These are phyloP conservation scores for Orychophragmus violaceus DNA, from an alignment of 345 rosid species.

Conservation along the genomic window DNA sequence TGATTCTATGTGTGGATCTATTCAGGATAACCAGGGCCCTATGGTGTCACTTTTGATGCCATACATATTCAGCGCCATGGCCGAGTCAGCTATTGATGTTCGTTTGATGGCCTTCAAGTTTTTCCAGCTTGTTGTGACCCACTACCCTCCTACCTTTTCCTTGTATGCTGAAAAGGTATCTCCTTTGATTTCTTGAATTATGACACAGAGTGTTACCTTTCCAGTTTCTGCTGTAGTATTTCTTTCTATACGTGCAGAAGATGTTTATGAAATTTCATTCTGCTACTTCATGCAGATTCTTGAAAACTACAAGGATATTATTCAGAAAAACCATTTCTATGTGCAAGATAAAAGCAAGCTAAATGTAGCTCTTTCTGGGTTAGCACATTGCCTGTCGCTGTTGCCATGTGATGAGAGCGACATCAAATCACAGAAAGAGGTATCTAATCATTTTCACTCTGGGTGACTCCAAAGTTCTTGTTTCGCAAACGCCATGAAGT, in stretches of 20 bases:
- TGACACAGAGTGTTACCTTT: neutral
- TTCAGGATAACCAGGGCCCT: constrained; percentile 74
- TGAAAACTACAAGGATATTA: constrained; percentile 63
- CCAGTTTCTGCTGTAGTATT: neutral
- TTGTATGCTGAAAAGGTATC: constrained; percentile 71
- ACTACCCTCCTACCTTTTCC: constrained; percentile 58
- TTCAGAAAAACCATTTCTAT: constrained; percentile 56
- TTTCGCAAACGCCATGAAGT: neutral
- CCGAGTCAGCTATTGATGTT: constrained; percentile 62
- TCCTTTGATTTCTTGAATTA: neutral
- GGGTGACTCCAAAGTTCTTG: neutral
- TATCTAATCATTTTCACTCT: constrained; percentile 5
- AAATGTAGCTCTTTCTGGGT: constrained; percentile 61
- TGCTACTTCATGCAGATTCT: constrained; percentile 48
- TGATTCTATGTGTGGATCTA: constrained; percentile 19
- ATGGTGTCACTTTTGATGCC: constrained; percentile 65
- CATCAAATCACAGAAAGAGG: constrained; percentile 39
- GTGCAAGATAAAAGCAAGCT: constrained; percentile 69
- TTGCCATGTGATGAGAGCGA: constrained; percentile 43
- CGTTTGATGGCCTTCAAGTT: constrained; percentile 87
- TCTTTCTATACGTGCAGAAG: neutral
- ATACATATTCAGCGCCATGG: constrained; percentile 73
- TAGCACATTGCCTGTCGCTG: constrained; percentile 63
- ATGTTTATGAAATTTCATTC: neutral
- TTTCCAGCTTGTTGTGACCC: constrained; percentile 59